Evolutionary conservation across 306 rosid species (phyloP).

Genomic region (Cicer bijugum): DNA sequence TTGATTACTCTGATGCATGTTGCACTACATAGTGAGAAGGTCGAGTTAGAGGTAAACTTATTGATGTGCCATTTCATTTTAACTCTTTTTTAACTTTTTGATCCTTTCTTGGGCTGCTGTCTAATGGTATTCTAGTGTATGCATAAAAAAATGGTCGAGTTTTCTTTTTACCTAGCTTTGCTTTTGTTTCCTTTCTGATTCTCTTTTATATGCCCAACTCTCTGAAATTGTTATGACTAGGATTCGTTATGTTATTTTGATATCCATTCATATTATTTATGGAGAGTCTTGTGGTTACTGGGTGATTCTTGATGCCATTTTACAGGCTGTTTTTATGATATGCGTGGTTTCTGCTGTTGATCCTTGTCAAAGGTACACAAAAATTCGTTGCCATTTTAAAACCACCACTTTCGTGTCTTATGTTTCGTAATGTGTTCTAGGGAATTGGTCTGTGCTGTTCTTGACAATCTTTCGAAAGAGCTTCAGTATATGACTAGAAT

Average conservation of each 20-base stretch:
- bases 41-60: conserved; percentile 72
- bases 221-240: not conserved
- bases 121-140: conserved; percentile 15
- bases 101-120: not conserved
- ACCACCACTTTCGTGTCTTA: conserved; percentile 33
- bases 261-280: conserved; percentile 13
- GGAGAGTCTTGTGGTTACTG: conserved; percentile 26
- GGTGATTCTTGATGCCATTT: conserved; percentile 35
- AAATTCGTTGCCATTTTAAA: conserved; percentile 24
- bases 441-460: conserved; percentile 65
- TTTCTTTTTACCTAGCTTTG: not conserved
- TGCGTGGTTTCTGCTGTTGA: conserved; percentile 84
- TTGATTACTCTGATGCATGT: conserved; percentile 84
- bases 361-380: conserved; percentile 81
- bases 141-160: conserved; percentile 28
- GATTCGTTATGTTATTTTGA: not conserved
- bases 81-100: not conserved
- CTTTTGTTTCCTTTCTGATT: conserved; percentile 4
- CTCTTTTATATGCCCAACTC: not conserved
- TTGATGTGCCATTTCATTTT: conserved; percentile 8
- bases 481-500: conserved; percentile 70
- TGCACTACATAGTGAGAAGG: conserved; percentile 81
- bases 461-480: conserved; percentile 74
- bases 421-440: conserved; percentile 48
- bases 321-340: conserved; percentile 93